These are phyloP conservation scores for Neocatenulostroma microsporum DNA, from an alignment of 2,329 filamentous ascomycete genomes.

Conservation along the genomic window DNA sequence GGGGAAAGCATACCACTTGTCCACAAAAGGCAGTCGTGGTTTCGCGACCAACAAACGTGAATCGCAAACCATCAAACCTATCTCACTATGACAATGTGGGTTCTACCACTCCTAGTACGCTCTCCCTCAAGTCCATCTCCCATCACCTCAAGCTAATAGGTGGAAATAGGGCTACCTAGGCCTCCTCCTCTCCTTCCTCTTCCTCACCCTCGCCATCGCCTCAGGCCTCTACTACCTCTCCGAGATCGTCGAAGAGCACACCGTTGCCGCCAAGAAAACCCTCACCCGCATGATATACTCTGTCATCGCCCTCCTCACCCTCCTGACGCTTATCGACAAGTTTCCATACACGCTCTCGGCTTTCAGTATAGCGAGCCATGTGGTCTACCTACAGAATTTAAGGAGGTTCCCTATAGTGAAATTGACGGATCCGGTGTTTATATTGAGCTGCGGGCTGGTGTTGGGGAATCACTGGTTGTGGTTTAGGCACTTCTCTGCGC, in stretches of 20 bases:
- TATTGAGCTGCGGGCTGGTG: slow-evolving; percentile 77
- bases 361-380: slow-evolving; percentile 71
- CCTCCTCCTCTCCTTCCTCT: slow-evolving; percentile 79
- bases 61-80: not conserved
- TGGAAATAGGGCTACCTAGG: slow-evolving; percentile 63
- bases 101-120: slow-evolving; percentile 66
- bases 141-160: slow-evolving; percentile 9
- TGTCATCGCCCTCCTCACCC: slow-evolving; percentile 64
- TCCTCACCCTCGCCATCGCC: slow-evolving; percentile 90
- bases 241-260: slow-evolving; percentile 96
- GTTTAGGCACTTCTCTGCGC: slow-evolving; percentile 82
- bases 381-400: slow-evolving; percentile 84
- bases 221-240: slow-evolving; percentile 98
- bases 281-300: slow-evolving; percentile 76
- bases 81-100: slow-evolving; percentile 66
- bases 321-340: slow-evolving; percentile 74
- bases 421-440: slow-evolving; percentile 76
- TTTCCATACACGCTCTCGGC: slow-evolving; percentile 69
- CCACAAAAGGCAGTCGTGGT: not conserved
- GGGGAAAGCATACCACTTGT: slow-evolving; percentile 2
- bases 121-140: not conserved
- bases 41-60: not conserved
- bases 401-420: slow-evolving; percentile 68
- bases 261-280: slow-evolving; percentile 82
- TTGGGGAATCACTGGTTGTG: slow-evolving; percentile 88